Evolutionary conservation across 495 filamentous ascomycete species (phyloP).

Genomic region (Lasiosphaeriaceae sp.): DNA sequence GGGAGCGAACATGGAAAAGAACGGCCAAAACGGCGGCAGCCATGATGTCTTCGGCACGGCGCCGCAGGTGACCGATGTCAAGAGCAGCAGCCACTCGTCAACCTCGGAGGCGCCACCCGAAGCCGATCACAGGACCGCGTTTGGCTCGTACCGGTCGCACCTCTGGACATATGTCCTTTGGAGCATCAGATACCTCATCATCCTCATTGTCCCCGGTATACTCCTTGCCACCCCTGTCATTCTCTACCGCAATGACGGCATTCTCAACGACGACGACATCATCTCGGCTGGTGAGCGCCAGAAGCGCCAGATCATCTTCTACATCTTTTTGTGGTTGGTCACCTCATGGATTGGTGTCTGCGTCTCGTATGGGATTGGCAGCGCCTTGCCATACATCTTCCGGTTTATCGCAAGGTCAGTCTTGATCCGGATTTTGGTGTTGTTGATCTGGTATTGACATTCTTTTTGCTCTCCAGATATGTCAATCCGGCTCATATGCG

Average conservation of each 20-base stretch:
- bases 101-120: background rate
- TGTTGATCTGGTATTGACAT: background rate
- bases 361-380: slow-evolving; percentile 11
- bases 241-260: slow-evolving; percentile 5
- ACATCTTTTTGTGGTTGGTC: slow-evolving; percentile 20
- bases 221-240: slow-evolving; percentile 16
- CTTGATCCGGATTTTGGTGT: background rate
- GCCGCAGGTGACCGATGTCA: background rate
- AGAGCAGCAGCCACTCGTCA: background rate
- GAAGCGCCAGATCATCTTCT: slow-evolving; percentile 13
- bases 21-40: background rate
- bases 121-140: background rate
- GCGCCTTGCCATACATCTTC: slow-evolving; percentile 24
- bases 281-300: slow-evolving; percentile 1
- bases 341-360: slow-evolving; percentile 20
- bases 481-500: slow-evolving; percentile 25
- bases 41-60: background rate
- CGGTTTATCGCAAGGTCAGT: slow-evolving; percentile 21
- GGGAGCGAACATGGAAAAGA: background rate
- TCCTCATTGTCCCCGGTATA: slow-evolving; percentile 9
- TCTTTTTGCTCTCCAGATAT: slow-evolving; percentile 11
- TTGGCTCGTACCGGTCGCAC: slow-evolving; percentile 4
- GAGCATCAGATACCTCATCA: slow-evolving; percentile 11
- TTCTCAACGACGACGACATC: slow-evolving; percentile 1
- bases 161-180: slow-evolving; percentile 2